Conservation (phyloP, 257 asterid species). For the Vinca minor region DNA sequence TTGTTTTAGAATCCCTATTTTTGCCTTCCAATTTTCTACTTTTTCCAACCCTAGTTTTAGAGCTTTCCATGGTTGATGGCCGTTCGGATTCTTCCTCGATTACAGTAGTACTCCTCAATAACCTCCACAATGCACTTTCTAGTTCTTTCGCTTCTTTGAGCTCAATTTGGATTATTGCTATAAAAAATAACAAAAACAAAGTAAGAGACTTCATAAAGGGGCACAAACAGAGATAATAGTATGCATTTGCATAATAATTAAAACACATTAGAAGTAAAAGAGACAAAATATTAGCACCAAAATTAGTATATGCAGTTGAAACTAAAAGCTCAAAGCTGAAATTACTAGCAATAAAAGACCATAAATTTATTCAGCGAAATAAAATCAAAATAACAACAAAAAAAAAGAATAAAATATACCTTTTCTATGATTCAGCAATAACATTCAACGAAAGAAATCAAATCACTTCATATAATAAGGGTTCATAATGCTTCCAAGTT, state of each 20-base stretch:
- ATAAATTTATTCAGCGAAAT: not conserved
- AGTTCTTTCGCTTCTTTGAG: conserved; percentile 11
- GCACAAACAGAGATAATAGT: not conserved
- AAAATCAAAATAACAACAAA: not conserved
- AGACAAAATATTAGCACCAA: not conserved
- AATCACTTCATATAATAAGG: not conserved
- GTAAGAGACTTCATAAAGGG: not conserved
- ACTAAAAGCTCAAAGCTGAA: not conserved
- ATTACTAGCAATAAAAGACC: not conserved
- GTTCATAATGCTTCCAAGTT: not conserved
- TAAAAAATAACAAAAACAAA: conserved; percentile 1
- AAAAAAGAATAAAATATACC: too few relatives aligned
- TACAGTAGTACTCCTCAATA: conserved; percentile 4
- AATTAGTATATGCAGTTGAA: conserved; percentile 25
- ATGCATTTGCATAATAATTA: not conserved
- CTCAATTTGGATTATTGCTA: conserved; percentile 29
- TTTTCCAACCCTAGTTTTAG: conserved; percentile 25
- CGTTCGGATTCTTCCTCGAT: conserved; percentile 11
- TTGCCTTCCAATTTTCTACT: conserved; percentile 28
- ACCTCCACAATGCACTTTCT: conserved; percentile 14
- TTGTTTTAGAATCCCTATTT: conserved; percentile 10
- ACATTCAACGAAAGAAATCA: not conserved
- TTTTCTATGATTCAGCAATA: not conserved
- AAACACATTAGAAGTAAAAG: not conserved
- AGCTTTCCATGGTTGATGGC: conserved; percentile 20